Conservation (phyloP, 805 yeast species). For the Lachancea fermentati region DNA sequence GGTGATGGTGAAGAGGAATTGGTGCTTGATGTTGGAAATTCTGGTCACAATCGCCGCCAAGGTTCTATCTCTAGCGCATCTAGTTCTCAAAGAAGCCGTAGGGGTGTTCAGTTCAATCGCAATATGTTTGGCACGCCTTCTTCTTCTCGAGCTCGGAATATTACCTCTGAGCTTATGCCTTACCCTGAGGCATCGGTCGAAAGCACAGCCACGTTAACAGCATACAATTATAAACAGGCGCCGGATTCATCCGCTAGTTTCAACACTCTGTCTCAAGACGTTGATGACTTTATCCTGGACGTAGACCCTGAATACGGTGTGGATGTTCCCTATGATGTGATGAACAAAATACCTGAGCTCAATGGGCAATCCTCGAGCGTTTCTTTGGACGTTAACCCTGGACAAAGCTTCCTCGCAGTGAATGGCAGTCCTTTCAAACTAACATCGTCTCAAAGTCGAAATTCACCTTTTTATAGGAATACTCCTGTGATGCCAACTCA, state of each 20-base stretch:
- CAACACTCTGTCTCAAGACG: neutral
- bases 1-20: conserved; percentile 15
- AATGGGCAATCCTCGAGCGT: conserved; percentile 1
- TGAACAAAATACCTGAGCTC: conserved; percentile 11
- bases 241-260: neutral
- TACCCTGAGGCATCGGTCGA: conserved; percentile 7
- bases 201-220: conserved; percentile 12
- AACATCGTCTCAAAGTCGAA: neutral
- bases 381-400: conserved; percentile 1
- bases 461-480: neutral
- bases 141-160: neutral
- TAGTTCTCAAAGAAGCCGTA: conserved; percentile 6
- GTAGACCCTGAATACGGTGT: conserved; percentile 4
- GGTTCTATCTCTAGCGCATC: conserved; percentile 10
- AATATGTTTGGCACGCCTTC: neutral
- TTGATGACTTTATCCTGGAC: neutral
- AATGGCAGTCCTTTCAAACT: conserved; percentile 2
- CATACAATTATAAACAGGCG: neutral
- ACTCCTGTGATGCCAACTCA: conserved; percentile 16
- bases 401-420: neutral
- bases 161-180: conserved; percentile 1
- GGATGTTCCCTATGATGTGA: conserved; percentile 11
- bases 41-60: conserved; percentile 18
- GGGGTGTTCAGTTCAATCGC: neutral
- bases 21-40: conserved; percentile 17